These are phyloP conservation scores for bread wheat (Triticum aestivum) DNA, from an alignment of 176 grass and related monocot genomes.

Conservation along the genomic window IWGSC_CS_RefSeq_v2.1 NC_057798.1:645540635-645541134, in stretches of 20 bases:
- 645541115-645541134: background rate
- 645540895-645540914: constrained; percentile 65
- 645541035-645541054: constrained; percentile 65
- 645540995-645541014: constrained; percentile 56
- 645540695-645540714: too few relatives aligned
- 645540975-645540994: constrained; percentile 65
- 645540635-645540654: too few relatives aligned
- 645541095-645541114: constrained; percentile 61
- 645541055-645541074: constrained; percentile 61
- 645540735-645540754: too few relatives aligned
- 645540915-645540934: constrained; percentile 63
- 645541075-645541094: constrained; percentile 74
- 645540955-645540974: constrained; percentile 72
- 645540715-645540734: too few relatives aligned
- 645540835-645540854: too few relatives aligned
- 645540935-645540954: constrained; percentile 77
- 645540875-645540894: background rate
- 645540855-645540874: background rate
- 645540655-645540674: too few relatives aligned
- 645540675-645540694: too few relatives aligned
- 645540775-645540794: constrained; percentile 41
- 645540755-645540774: background rate
- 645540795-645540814: constrained; percentile 58
- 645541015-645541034: constrained; percentile 57
- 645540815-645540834: background rate